Evolutionary conservation across 2,329 filamentous ascomycete genomes (phyloP), one percentile per base, ranked within the genome.

Genomic region (Graphilbum ipis-grandicollis): DNA sequence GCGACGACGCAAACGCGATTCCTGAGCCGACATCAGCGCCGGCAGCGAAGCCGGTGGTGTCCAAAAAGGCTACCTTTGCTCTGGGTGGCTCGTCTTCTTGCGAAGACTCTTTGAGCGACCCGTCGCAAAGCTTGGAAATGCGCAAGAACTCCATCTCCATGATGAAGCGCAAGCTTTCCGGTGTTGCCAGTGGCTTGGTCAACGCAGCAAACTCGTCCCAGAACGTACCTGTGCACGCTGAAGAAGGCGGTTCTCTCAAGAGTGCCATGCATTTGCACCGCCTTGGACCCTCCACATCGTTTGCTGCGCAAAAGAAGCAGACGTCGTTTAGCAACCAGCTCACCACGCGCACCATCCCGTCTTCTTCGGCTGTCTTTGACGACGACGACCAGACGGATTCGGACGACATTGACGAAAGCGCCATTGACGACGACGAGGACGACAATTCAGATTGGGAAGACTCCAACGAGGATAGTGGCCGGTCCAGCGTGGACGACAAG

Each of bases 31-130:
- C 56, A 32, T 65, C 66, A 0, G 63, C 64, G 29, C 66, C 68
- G 19, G 60, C 65, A 19, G 62, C 70, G 28, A 83, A 79, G 60
- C 72, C 71, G 45, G 78, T 84, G 48, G 71, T 72, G 47, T 67
- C 73, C 35, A 75, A 74, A 63, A 75, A 72, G 28, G 58, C 70
- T n/a, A 65, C 63, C 52, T 85, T 85, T 53, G 71, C 69, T 6
- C 67, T 93, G 7, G 85, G 85, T 35, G 74, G 65, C 33, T 92
- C 84, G 1, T 93, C 82, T 35, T 86, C 77, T 23, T 79, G 83
- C 42, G 79, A 84, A 41, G 74, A 79, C 45, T 84, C 82, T 44
- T 92, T 84, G 29, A 66, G 60, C 41, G 62, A 66, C 36, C 58
- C 58, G 34, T 59, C 59, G n/a, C 59, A 63, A 36, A 68, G 64